Percentiles rank a stretch among this genome's conserved stretches.
phyloP scores from a whole-genome alignment of 768 basidiomycete genomes.

The Leccinum longicurvipes region DNA sequence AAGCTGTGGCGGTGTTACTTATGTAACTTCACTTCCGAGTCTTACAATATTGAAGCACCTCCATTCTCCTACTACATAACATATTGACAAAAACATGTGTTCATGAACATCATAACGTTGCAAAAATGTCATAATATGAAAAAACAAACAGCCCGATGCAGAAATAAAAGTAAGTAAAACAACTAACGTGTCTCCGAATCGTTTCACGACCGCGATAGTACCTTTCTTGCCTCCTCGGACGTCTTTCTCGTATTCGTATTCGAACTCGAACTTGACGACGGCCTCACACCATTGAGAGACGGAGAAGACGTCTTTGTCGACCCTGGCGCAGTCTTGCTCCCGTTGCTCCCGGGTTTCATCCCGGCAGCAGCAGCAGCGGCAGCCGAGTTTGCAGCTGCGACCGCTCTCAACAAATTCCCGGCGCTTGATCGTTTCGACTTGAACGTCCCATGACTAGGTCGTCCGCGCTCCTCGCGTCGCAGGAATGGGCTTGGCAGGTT shows the following conservation, averaged over 20 bases:
- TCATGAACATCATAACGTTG: neutral
- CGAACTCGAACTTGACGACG: conserved; percentile 32
- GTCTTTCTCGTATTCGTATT: conserved; percentile 46
- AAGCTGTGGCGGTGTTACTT: no score
- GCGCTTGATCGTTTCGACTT: conserved; percentile 44
- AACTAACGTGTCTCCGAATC: neutral
- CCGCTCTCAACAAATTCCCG: conserved; percentile 53
- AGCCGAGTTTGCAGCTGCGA: conserved; percentile 55
- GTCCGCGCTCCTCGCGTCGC: conserved; percentile 49
- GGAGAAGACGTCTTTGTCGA: conserved; percentile 8
- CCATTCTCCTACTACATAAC: no score
- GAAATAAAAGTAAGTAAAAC: neutral
- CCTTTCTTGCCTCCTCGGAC: conserved; percentile 42
- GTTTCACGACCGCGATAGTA: conserved; percentile 14
- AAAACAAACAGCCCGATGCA: neutral
- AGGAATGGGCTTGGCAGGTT: conserved; percentile 85
- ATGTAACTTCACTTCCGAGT: no score
- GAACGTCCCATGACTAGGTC: conserved; percentile 10
- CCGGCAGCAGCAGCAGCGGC: conserved; percentile 19
- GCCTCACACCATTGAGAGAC: conserved; percentile 26
- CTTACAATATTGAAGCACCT: no score
- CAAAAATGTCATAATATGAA: neutral
- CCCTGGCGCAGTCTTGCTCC: conserved; percentile 6
- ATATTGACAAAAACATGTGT: neutral
- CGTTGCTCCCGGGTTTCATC: conserved; percentile 15